Conservation (phyloP, 2,329 filamentous ascomycete genomes). For the Aspergillus versicolor region DNA sequence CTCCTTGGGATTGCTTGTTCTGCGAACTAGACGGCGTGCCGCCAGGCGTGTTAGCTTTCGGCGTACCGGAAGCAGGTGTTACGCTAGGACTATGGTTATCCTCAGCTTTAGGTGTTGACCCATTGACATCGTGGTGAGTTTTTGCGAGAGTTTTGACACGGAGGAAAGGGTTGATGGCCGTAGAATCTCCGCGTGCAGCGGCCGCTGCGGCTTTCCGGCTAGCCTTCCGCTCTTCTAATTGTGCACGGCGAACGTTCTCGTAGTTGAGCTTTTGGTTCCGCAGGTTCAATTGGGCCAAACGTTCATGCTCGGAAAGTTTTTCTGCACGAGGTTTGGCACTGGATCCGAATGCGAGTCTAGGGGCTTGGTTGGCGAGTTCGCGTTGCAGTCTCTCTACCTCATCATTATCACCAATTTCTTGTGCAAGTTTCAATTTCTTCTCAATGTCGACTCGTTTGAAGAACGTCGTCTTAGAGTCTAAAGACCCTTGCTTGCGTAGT, state of each 20-base stretch:
- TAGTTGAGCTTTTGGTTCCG: constrained; percentile 80
- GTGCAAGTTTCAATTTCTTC: constrained; percentile 66
- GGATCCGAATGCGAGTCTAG: constrained; percentile 73
- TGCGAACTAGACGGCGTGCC: constrained; percentile 29
- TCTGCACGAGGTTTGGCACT: constrained; percentile 57
- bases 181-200: constrained; percentile 62
- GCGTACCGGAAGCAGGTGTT: constrained; percentile 53
- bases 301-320: constrained; percentile 70
- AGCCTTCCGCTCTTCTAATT: constrained; percentile 74
- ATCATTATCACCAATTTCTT: constrained; percentile 62
- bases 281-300: constrained; percentile 77
- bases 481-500: constrained; percentile 66
- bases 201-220: constrained; percentile 61
- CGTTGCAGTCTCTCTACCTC: constrained; percentile 49
- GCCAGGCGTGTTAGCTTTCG: constrained; percentile 54
- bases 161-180: constrained; percentile 51
- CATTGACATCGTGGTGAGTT: constrained; percentile 61
- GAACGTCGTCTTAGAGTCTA: constrained; percentile 66
- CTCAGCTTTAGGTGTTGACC: constrained; percentile 29
- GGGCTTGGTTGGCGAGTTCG: constrained; percentile 49
- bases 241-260: constrained; percentile 88
- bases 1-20: constrained; percentile 43
- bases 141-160: constrained; percentile 67
- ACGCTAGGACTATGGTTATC: constrained; percentile 42
- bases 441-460: constrained; percentile 67